Conservation (phyloP, 306 rosid species). For the Begonia peltatifolia region DNA sequence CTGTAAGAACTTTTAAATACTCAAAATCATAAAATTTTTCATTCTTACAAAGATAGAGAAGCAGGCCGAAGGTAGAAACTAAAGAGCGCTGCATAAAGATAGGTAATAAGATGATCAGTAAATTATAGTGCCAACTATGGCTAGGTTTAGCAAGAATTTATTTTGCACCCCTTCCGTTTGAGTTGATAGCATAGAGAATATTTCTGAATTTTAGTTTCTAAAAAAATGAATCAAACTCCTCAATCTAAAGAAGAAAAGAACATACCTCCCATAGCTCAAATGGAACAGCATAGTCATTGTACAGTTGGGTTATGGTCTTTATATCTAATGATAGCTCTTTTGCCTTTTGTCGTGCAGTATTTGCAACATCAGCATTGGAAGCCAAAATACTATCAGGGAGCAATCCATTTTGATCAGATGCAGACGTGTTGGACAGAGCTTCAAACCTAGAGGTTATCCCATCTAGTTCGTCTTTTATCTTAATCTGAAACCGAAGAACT, state of each 20-base stretch:
- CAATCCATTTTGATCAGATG: constrained; percentile 34
- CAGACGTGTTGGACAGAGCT: constrained; percentile 36
- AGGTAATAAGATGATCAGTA: too few relatives aligned
- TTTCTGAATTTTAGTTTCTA: not conserved
- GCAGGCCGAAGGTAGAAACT: too few relatives aligned
- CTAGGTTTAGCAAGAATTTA: too few relatives aligned
- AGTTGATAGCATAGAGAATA: not conserved
- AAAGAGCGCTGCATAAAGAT: too few relatives aligned
- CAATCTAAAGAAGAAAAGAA: constrained; percentile 4
- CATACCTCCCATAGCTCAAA: constrained; percentile 93
- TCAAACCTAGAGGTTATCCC: constrained; percentile 57
- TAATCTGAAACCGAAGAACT: constrained; percentile 89
- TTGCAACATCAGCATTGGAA: constrained; percentile 31
- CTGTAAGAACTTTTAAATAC: too few relatives aligned
- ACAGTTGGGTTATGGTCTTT: constrained; percentile 82
- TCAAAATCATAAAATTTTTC: too few relatives aligned
- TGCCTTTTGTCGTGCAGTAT: constrained; percentile 43
- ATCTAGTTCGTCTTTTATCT: constrained; percentile 79
- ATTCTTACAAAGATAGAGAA: too few relatives aligned
- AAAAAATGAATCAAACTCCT: not conserved
- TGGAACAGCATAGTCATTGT: constrained; percentile 95
- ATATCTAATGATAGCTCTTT: constrained; percentile 67
- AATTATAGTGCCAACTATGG: too few relatives aligned
- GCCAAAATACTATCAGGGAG: constrained; percentile 22
- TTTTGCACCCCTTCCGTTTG: too few relatives aligned